Percentiles rank a stretch among this genome's conserved stretches.
Conservation (phyloP, 2,329 filamentous ascomycete genomes). For the Ramichloridium luteum region DNA sequence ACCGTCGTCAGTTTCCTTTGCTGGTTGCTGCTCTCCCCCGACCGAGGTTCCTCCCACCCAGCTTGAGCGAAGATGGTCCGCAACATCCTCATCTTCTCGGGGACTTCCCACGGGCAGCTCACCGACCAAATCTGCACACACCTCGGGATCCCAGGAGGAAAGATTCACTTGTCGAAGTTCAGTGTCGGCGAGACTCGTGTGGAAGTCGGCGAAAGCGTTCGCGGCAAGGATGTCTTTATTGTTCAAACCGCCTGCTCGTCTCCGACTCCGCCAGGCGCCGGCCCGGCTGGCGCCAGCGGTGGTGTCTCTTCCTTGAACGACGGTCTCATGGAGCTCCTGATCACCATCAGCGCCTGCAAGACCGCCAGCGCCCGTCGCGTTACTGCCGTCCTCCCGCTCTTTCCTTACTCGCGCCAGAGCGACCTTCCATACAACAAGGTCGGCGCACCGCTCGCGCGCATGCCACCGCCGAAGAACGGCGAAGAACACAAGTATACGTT, state of each 20-base stretch:
- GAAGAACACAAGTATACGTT: slow-evolving; percentile 62
- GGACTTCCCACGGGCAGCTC: slow-evolving; percentile 81
- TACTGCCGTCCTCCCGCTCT: slow-evolving; percentile 85
- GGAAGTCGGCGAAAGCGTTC: slow-evolving; percentile 91
- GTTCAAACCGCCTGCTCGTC: slow-evolving; percentile 55
- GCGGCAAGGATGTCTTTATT: slow-evolving; percentile 97
- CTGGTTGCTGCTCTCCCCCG: no score
- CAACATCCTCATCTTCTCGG: slow-evolving; percentile 87
- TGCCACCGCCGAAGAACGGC: slow-evolving; percentile 43
- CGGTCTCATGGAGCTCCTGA: slow-evolving; percentile 89
- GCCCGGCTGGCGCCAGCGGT: no score
- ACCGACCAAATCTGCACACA: slow-evolving; percentile 78
- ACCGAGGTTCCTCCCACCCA: slow-evolving; percentile 1
- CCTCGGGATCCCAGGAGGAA: slow-evolving; percentile 73
- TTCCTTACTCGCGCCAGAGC: slow-evolving; percentile 92
- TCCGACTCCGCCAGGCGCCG: slow-evolving; percentile 34
- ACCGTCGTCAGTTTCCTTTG: no score
- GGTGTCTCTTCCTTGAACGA: slow-evolving; percentile 64
- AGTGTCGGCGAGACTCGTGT: slow-evolving; percentile 89
- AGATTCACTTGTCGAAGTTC: slow-evolving; percentile 81
- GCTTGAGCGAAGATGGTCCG: slow-evolving; percentile 61
- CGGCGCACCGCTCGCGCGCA: slow-evolving; percentile 73
- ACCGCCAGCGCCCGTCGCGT: slow-evolving; percentile 83
- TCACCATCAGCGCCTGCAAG: slow-evolving; percentile 98
- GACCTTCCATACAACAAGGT: slow-evolving; percentile 95